A percentile compares a stretch with the other conserved stretches of the same genome.
phyloP scores from a whole-genome alignment of 306 rosid species.

The Medicago truncatula region MtrunA17r5.0-ANR NC_053046.1:17091501-17092000 shows the following conservation, averaged over 20 bases:
- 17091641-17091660: slow-evolving; percentile 56
- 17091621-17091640: slow-evolving; percentile 20
- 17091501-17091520: background rate
- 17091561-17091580: slow-evolving; percentile 3
- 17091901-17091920: slow-evolving; percentile 40
- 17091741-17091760: slow-evolving; percentile 79
- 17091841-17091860: slow-evolving; percentile 52
- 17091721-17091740: slow-evolving; percentile 76
- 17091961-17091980: slow-evolving; percentile 44
- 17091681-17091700: slow-evolving; percentile 71
- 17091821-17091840: slow-evolving; percentile 57
- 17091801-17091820: slow-evolving; percentile 51
- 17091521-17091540: background rate
- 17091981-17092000: slow-evolving; percentile 21
- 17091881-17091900: slow-evolving; percentile 35
- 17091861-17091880: slow-evolving; percentile 43
- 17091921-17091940: slow-evolving; percentile 44
- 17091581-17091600: slow-evolving; percentile 26
- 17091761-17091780: slow-evolving; percentile 42
- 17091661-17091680: slow-evolving; percentile 76
- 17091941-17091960: slow-evolving; percentile 5
- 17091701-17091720: slow-evolving; percentile 66
- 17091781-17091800: slow-evolving; percentile 34
- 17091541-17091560: background rate
- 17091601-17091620: slow-evolving; percentile 12